Evolutionary conservation across 169 alveolate genomes (phyloP), one percentile per base, ranked within the genome.

Genomic region (Besnoitia besnoiti): DNA sequence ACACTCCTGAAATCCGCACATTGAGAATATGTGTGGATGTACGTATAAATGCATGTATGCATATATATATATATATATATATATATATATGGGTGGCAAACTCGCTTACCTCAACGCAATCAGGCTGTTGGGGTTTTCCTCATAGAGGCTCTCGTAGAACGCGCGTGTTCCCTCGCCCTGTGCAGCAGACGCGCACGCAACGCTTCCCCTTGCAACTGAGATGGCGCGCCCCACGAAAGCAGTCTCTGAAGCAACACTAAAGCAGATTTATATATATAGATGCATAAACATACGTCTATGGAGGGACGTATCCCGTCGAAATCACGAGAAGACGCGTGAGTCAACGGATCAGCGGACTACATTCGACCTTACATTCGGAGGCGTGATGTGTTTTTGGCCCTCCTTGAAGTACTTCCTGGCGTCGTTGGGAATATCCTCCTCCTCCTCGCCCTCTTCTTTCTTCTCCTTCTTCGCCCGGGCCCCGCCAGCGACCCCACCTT

Each of bases 141-240:
- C 97, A 67, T 93, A 95, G 39, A 97, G 94, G 79, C 98, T 96
- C 92, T 97, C 98, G 92, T 97, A 97, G 93, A 97, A 97, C 35
- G 98, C 99, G 46, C 99, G 92, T 5, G 99, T 97, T 3, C 98
- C 99, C 85, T 97, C 99, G 33, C 99, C 99, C 97, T 96, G 94
- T 37, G 21, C 73, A 33, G 55, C 55, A 49, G 10, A 55, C n/a
- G n/a, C n/a, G n/a, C n/a, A n/a, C n/a, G n/a, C n/a, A n/a, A n/a
- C n/a, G n/a, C n/a, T n/a, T n/a, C n/a, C n/a, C n/a, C n/a, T n/a
- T n/a, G n/a, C n/a, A n/a, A n/a, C n/a, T n/a, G n/a, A n/a, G n/a
- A n/a, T n/a, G n/a, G n/a, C n/a, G n/a, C n/a, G n/a, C n/a, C n/a
- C n/a, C n/a, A 55, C 61, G 7, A 0, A 50, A 14, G 61, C 61